These are phyloP conservation scores for Pseudogymnoascus sp. DNA, from an alignment of 2,329 filamentous ascomycete genomes.

Conservation along the genomic window DNA sequence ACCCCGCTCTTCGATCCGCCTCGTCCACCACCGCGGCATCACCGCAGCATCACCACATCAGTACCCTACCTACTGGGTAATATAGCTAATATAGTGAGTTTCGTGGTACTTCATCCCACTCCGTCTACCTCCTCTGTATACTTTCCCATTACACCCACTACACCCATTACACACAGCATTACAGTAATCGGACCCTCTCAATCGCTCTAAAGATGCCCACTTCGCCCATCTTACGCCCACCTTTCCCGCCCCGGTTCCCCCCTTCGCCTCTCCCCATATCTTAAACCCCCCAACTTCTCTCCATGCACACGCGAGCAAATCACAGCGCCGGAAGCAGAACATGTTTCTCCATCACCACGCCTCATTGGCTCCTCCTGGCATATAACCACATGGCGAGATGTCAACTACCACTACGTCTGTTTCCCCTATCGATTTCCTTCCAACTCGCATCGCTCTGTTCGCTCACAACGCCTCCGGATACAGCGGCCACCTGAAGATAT, in stretches of 20 bases:
- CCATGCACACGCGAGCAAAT: neutral
- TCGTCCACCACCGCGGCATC: neutral
- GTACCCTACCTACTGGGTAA: too few species aligned
- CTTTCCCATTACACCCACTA: neutral
- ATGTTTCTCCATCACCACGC: neutral
- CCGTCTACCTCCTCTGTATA: neutral
- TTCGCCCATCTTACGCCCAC: neutral
- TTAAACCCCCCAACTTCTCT: neutral
- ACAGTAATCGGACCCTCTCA: neutral
- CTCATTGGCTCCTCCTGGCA: neutral
- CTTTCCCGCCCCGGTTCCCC: neutral
- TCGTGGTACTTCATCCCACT: neutral
- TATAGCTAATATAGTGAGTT: neutral
- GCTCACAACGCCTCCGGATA: neutral
- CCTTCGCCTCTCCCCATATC: neutral
- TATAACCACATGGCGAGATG: neutral
- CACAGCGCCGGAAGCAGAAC: neutral
- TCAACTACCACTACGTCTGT: neutral
- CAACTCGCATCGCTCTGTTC: neutral
- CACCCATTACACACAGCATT: neutral
- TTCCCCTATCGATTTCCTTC: neutral
- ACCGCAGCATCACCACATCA: neutral
- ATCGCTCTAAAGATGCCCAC: neutral
- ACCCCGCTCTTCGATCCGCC: neutral
- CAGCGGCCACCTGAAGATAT: neutral